phyloP scores from a whole-genome alignment of 2,329 filamentous ascomycete species.

The Hypoxylon sp. region DNA sequence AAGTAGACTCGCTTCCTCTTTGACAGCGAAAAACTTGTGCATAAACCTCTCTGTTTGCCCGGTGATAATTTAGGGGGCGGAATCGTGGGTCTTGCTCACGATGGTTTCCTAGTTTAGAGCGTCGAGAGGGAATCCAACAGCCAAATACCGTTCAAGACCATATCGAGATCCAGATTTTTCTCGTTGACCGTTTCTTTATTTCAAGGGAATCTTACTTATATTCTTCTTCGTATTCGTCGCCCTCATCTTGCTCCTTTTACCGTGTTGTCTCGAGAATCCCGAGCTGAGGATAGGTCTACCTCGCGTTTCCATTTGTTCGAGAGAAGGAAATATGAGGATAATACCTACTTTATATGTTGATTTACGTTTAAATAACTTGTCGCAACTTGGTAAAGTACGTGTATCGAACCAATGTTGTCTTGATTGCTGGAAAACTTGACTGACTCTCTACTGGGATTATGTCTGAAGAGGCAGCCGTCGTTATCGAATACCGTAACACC shows the following conservation, averaged over 20 bases:
- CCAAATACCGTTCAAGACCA: neutral
- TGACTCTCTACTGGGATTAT: neutral
- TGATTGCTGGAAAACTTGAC: neutral
- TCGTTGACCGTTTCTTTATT: neutral
- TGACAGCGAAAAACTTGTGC: neutral
- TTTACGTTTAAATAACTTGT: neutral
- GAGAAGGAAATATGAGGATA: neutral
- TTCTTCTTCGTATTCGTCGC: neutral
- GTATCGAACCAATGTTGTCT: neutral
- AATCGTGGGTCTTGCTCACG: neutral
- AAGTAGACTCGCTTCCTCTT: neutral
- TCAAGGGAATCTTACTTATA: neutral
- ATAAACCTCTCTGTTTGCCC: conserved; percentile 5
- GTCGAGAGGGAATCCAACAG: neutral
- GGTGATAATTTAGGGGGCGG: conserved; percentile 1
- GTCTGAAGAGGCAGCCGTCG: neutral
- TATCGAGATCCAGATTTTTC: neutral
- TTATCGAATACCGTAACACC: neutral
- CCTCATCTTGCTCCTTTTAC: conserved; percentile 6
- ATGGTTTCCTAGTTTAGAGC: conserved; percentile 4
- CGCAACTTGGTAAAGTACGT: neutral
- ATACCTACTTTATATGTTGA: neutral
- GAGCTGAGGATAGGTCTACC: neutral
- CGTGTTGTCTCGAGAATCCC: neutral
- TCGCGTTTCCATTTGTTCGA: neutral